Percentiles rank a stretch among this genome's conserved stretches.
Conservation (phyloP, 2,329 filamentous ascomycete species). For the Periconia digitata region DNA sequence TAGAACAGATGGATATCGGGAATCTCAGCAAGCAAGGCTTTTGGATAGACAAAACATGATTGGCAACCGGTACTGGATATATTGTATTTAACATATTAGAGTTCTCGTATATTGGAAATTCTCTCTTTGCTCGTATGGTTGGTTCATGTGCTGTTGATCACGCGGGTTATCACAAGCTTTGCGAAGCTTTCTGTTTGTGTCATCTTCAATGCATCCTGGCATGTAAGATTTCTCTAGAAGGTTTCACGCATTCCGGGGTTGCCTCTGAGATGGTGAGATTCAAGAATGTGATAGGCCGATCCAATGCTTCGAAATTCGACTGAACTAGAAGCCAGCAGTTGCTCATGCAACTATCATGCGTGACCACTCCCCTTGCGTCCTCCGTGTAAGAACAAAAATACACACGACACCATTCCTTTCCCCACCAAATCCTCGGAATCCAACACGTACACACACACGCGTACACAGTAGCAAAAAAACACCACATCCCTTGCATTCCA, state of each 20-base stretch:
- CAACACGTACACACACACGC: slow-evolving; percentile 24
- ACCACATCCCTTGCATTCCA: background rate
- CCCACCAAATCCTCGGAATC: slow-evolving; percentile 22
- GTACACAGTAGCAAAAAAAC: slow-evolving; percentile 5
- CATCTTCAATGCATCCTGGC: slow-evolving; percentile 4
- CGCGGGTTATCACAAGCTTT: slow-evolving; percentile 2
- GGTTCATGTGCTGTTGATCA: background rate
- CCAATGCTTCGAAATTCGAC: too few relatives aligned
- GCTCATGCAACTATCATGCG: too few relatives aligned
- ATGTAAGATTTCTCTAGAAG: slow-evolving; percentile 2
- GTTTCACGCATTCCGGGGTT: background rate
- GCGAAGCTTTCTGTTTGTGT: slow-evolving; percentile 3
- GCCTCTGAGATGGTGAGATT: background rate
- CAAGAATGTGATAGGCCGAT: background rate
- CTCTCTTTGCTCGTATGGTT: too few relatives aligned
- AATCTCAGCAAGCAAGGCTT: background rate
- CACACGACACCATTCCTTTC: background rate
- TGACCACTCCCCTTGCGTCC: too few relatives aligned
- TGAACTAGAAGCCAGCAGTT: too few relatives aligned
- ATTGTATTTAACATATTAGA: too few relatives aligned
- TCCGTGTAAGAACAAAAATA: too few relatives aligned
- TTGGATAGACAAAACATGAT: background rate
- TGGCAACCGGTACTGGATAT: too few relatives aligned
- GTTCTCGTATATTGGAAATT: too few relatives aligned
- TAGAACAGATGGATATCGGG: slow-evolving; percentile 3